Evolutionary conservation across 495 filamentous ascomycete species (phyloP).

Genomic region (Rostrohypoxylon terebratum): DNA sequence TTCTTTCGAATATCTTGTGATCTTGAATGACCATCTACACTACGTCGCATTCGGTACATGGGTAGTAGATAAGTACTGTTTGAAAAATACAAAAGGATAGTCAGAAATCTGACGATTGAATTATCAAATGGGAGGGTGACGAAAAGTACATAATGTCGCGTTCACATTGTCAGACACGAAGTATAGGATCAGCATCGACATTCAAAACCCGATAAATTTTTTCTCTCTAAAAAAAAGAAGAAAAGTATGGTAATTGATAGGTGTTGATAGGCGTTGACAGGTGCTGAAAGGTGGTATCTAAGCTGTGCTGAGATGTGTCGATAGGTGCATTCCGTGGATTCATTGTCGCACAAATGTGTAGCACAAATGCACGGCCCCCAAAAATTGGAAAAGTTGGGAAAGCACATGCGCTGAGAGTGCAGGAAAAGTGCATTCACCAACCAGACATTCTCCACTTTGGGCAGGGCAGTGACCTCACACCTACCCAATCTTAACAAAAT

Average conservation of each 20-base stretch:
- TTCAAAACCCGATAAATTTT: conserved; percentile 20
- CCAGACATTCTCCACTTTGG: conserved; percentile 36
- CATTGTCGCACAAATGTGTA: neutral
- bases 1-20: conserved; percentile 14
- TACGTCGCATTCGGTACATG: conserved; percentile 9
- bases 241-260: neutral
- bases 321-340: conserved; percentile 11
- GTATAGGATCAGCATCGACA: conserved; percentile 5
- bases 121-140: conserved; percentile 13
- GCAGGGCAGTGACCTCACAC: conserved; percentile 43
- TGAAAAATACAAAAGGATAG: conserved; percentile 3
- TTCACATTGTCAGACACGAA: conserved; percentile 15
- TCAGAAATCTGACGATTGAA: neutral
- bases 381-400: conserved; percentile 9
- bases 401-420: conserved; percentile 10
- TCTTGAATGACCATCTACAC: conserved; percentile 26
- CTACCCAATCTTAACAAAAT: conserved; percentile 39
- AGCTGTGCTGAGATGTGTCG: neutral
- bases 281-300: conserved; percentile 3
- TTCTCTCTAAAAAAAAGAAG: conserved; percentile 2
- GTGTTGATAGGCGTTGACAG: neutral
- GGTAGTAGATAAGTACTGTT: neutral
- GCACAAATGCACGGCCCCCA: neutral
- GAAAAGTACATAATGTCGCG: conserved; percentile 19
- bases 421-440: conserved; percentile 2